phyloP scores from a whole-genome alignment of 78 protist species.

The Corallochytrium limacisporum region DNA sequence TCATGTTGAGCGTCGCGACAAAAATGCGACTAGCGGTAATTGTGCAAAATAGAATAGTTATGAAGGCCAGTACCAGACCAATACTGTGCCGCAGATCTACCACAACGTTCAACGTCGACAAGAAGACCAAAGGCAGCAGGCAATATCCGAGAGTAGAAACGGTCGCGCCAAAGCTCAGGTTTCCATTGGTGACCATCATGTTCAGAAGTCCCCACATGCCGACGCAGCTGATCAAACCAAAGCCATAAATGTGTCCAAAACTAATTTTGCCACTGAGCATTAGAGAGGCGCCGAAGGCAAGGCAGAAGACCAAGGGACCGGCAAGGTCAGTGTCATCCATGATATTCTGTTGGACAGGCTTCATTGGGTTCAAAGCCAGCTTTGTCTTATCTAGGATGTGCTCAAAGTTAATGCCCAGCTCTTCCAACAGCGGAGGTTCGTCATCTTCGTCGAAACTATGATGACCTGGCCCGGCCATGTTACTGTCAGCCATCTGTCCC shows the following conservation, averaged over 20 bases:
- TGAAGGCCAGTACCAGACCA: slow-evolving; percentile 26
- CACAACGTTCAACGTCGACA: slow-evolving; percentile 41
- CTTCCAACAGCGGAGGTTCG: slow-evolving; percentile 19
- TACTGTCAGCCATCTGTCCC: too few species aligned
- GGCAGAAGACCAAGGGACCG: slow-evolving; percentile 76
- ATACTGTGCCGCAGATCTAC: slow-evolving; percentile 16
- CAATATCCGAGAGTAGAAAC: slow-evolving; percentile 59
- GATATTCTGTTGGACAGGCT: slow-evolving; percentile 33
- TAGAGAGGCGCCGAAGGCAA: slow-evolving; percentile 53
- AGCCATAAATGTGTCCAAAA: slow-evolving; percentile 80
- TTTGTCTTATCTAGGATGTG: slow-evolving; percentile 16
- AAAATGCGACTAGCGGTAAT: slow-evolving; percentile 60
- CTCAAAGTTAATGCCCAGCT: slow-evolving; percentile 60
- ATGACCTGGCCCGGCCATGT: too few species aligned
- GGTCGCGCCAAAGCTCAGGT: neutral
- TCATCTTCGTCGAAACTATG: neutral
- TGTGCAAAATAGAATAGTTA: slow-evolving; percentile 59
- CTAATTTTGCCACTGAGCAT: slow-evolving; percentile 72
- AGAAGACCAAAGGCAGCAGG: slow-evolving; percentile 72
- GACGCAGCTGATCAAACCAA: slow-evolving; percentile 64
- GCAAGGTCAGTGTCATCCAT: slow-evolving; percentile 81
- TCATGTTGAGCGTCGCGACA: slow-evolving; percentile 40
- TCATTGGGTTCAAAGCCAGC: slow-evolving; percentile 53
- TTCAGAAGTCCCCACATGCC: slow-evolving; percentile 58
- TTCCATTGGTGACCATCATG: slow-evolving; percentile 3